Conservation (phyloP, 2,329 filamentous ascomycete genomes). For the Fusarium palustre region DNA sequence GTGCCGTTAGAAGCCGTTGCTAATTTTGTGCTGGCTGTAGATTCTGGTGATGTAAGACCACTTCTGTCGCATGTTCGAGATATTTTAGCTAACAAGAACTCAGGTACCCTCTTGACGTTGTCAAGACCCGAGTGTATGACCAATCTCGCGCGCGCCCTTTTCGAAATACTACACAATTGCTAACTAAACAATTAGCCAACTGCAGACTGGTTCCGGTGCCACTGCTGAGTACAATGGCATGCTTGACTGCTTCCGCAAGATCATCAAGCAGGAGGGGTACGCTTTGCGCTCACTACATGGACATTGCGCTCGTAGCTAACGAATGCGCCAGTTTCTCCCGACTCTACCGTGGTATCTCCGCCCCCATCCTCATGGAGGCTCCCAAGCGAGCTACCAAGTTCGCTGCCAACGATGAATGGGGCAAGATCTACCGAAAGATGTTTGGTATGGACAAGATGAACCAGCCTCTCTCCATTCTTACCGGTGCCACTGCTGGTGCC, state of each 20-base stretch:
- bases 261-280: constrained; percentile 94
- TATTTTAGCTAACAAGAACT: constrained; percentile 32
- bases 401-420: constrained; percentile 98
- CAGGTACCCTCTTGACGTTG: constrained; percentile 98
- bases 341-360: constrained; percentile 94
- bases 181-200: constrained; percentile 70
- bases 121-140: constrained; percentile 95
- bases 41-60: constrained; percentile 83
- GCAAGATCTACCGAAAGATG: constrained; percentile 87
- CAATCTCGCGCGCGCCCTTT: constrained; percentile 38
- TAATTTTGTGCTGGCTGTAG: constrained; percentile 58
- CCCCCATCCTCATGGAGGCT: constrained; percentile 98
- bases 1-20: constrained; percentile 35
- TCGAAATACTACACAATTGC: constrained; percentile 16
- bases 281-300: constrained; percentile 41
- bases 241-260: constrained; percentile 98
- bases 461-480: constrained; percentile 90
- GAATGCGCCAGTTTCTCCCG: constrained; percentile 75
- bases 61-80: constrained; percentile 39
- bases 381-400: constrained; percentile 97
- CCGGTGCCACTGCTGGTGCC: constrained; percentile 92
- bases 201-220: constrained; percentile 79
- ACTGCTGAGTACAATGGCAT: constrained; percentile 97
- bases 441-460: constrained; percentile 91
- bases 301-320: constrained; percentile 34